Base-by-base conservation (phyloP, 306 rosid genomes). In the Begonia masoniana region DNA sequence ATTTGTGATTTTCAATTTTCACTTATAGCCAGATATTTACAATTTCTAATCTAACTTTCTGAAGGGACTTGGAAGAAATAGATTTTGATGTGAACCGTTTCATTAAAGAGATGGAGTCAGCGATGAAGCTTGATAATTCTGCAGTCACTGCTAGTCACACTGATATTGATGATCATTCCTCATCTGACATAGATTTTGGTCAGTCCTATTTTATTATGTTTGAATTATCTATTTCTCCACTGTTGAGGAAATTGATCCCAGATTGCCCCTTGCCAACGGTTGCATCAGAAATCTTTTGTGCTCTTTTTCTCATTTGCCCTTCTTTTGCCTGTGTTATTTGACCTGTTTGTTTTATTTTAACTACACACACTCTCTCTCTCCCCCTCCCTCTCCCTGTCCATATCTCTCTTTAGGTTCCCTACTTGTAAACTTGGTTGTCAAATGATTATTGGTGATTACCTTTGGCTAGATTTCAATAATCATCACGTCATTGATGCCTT, bases 101-200 rank as follows among this genome's bases (percentile, higher is more conserved):
- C 62, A 43, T 81, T 24, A 75, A 77, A 70, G 92, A 83, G 56
- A 62, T 91, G 73, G 96, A 75, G 68, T 86, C 99, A 56, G 59
- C 74, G 58, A 79, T 75, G 94, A 86, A 65, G 63, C 55, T 6
- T 56, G 74, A 80, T 52, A 70, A 64, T 61, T 61, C 52, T 59
- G 74, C 76, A 73, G 78, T 71, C 55, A 65, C 67, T 47, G 39
- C 66, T 39, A 54, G 70, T 61, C 69, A 73, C 62, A 66, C 62
- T 63, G 72, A 74, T 43, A 50, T 50, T 52, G 93, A 75, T 62
- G 94, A 81, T 63, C 86, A 82, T 50, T 75, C 84, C 0, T 82
- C 94, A 9, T 85, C 96, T 4, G 96, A 86, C 68, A 62, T 74
- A 68, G 94, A 83, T 68, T 79, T 91, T 13, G 88, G 99, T 91